These are phyloP conservation scores for Trifolium subterraneum DNA, from an alignment of 306 rosid species.

Conservation along the genomic window DNA sequence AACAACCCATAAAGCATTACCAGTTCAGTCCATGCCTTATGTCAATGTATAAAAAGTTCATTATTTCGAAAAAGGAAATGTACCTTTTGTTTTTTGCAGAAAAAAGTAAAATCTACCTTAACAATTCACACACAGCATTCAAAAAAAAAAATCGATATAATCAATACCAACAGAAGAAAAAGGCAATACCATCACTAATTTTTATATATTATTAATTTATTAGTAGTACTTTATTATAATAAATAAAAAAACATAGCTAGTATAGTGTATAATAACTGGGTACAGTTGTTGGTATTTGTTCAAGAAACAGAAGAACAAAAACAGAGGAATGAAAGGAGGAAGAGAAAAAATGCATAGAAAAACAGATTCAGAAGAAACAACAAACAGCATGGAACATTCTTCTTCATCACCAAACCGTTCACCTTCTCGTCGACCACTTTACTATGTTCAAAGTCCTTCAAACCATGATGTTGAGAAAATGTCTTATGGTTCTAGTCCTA, in stretches of 20 bases:
- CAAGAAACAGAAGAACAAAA: neutral
- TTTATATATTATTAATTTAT: neutral
- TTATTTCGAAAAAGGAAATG: no score
- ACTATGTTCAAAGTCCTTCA: constrained; percentile 96
- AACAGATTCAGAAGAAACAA: constrained; percentile 87
- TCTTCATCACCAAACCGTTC: constrained; percentile 65
- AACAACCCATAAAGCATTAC: neutral
- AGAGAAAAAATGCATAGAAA: constrained; percentile 67
- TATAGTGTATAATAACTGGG: no score
- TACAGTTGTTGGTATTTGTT: neutral
- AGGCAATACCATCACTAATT: neutral
- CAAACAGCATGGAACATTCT: constrained; percentile 66
- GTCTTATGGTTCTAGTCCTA: constrained; percentile 90
- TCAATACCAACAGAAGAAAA: neutral
- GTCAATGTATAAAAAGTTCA: no score
- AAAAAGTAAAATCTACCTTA: neutral
- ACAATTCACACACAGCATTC: neutral
- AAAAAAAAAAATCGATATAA: neutral
- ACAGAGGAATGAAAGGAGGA: constrained; percentile 23
- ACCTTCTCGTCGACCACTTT: constrained; percentile 78
- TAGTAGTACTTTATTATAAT: no score
- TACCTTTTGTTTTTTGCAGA: no score
- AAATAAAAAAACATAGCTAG: neutral
- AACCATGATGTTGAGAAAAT: constrained; percentile 90
- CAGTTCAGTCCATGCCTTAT: no score